A percentile compares a stretch with the other conserved stretches of the same genome.
These are phyloP conservation scores for Colletotrichum graminicola DNA, from an alignment of 2,329 filamentous ascomycete genomes.

Conservation along the genomic window DNA sequence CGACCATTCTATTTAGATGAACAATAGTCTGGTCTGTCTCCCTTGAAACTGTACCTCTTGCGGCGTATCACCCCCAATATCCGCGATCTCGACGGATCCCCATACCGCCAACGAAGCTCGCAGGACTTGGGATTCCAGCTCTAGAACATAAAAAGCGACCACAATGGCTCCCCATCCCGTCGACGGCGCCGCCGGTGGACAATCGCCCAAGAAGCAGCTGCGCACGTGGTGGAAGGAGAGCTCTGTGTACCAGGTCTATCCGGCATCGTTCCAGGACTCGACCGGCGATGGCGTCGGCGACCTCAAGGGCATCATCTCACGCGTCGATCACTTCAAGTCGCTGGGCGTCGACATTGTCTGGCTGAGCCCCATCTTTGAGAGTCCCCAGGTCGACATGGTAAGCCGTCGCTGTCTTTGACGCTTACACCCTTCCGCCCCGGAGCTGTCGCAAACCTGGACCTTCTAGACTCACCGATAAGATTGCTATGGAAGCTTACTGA, in stretches of 20 bases:
- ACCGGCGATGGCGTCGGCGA: constrained; percentile 68
- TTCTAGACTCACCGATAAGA: neutral
- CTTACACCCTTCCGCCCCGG: neutral
- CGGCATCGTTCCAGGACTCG: constrained; percentile 71
- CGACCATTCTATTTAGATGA: neutral
- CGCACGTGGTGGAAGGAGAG: constrained; percentile 70
- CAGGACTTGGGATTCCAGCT: neutral
- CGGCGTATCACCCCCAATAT: neutral
- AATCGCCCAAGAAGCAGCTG: constrained; percentile 25
- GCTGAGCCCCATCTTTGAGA: constrained; percentile 62
- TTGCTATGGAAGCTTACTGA: neutral
- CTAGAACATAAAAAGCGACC: neutral
- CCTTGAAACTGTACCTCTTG: neutral
- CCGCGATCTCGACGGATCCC: neutral
- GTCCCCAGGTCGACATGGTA: constrained; percentile 74
- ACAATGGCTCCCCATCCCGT: constrained; percentile 25
- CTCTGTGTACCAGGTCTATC: constrained; percentile 72
- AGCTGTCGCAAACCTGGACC: too few relatives aligned
- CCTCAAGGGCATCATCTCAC: constrained; percentile 68
- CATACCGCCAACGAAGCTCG: neutral
- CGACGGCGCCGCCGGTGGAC: constrained; percentile 3
- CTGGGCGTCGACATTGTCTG: constrained; percentile 71
- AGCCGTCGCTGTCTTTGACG: constrained; percentile 6
- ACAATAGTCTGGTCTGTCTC: neutral
- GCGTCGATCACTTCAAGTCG: constrained; percentile 66